Percentiles rank a stretch among this genome's conserved stretches.
phyloP scores from a whole-genome alignment of 176 grass and related monocot species.

The Stipa capillata region DNA sequence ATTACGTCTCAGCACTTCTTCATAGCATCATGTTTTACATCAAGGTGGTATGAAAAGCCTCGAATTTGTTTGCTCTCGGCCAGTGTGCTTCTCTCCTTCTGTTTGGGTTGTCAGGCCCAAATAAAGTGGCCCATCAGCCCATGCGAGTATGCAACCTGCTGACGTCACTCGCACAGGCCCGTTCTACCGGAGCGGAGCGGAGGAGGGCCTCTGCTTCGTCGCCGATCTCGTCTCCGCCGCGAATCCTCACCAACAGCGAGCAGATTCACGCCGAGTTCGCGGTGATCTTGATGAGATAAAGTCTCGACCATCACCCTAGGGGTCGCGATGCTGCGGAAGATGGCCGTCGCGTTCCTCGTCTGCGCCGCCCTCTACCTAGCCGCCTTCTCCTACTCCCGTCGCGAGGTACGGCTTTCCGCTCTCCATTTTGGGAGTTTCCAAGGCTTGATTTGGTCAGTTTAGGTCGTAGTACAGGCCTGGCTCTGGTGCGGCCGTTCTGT shows the following conservation, averaged over 20 bases:
- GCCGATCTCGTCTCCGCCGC: constrained; percentile 25
- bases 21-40: too few species aligned
- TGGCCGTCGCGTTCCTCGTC: constrained; percentile 30
- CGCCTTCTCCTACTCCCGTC: constrained; percentile 38
- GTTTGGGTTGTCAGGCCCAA: too few species aligned
- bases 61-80: too few species aligned
- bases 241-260: neutral
- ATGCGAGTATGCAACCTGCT: neutral
- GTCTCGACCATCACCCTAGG: too few species aligned
- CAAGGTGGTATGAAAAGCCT: too few species aligned
- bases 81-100: too few species aligned
- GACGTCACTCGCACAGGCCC: neutral
- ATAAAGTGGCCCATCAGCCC: neutral
- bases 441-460: neutral
- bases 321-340: constrained; percentile 43
- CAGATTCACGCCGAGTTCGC: constrained; percentile 1
- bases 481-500: neutral
- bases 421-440: neutral
- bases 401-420: constrained; percentile 19
- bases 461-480: neutral
- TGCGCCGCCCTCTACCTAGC: constrained; percentile 33
- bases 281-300: constrained; percentile 5
- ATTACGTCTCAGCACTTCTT: too few species aligned
- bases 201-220: neutral
- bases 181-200: neutral